These are phyloP conservation scores for Senecio squalidus DNA, from an alignment of 140 eudicot genomes.

Conservation along the genomic window DNA sequence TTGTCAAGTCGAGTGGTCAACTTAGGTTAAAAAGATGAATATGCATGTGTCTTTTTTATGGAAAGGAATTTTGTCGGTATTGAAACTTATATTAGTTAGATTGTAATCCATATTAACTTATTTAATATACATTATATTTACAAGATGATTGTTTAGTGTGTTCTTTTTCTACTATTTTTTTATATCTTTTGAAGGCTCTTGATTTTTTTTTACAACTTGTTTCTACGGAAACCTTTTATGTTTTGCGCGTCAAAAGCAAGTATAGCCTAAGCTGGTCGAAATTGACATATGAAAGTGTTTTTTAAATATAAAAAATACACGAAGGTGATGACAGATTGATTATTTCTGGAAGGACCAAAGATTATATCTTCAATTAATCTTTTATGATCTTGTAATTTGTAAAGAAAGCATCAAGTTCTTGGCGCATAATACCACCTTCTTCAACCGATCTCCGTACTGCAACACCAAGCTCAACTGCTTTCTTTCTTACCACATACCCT, in stretches of 20 bases:
- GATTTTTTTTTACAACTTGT: too few species aligned
- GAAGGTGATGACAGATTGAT: too few species aligned
- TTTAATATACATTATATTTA: background rate
- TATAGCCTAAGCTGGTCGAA: too few species aligned
- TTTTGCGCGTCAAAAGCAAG: too few species aligned
- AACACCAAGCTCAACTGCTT: conserved; percentile 28
- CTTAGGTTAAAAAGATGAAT: background rate
- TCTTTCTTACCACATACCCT: conserved; percentile 30
- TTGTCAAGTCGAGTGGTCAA: background rate
- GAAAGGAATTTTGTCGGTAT: background rate
- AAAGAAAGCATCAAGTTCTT: conserved; percentile 33
- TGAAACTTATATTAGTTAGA: background rate
- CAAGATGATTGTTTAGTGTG: background rate
- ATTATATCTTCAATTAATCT: too few species aligned
- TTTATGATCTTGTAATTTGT: conserved; percentile 26
- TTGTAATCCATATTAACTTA: background rate
- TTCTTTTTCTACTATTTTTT: too few species aligned
- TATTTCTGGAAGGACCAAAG: too few species aligned
- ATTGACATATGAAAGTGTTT: too few species aligned
- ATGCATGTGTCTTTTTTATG: background rate
- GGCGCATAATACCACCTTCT: conserved; percentile 35
- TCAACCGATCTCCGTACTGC: conserved; percentile 30
- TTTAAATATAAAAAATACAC: too few species aligned
- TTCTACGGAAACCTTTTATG: too few species aligned
- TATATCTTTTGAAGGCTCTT: too few species aligned